These are phyloP conservation scores for Phoma herbarum DNA, from an alignment of 2,329 filamentous ascomycete species.

Conservation along the genomic window DNA sequence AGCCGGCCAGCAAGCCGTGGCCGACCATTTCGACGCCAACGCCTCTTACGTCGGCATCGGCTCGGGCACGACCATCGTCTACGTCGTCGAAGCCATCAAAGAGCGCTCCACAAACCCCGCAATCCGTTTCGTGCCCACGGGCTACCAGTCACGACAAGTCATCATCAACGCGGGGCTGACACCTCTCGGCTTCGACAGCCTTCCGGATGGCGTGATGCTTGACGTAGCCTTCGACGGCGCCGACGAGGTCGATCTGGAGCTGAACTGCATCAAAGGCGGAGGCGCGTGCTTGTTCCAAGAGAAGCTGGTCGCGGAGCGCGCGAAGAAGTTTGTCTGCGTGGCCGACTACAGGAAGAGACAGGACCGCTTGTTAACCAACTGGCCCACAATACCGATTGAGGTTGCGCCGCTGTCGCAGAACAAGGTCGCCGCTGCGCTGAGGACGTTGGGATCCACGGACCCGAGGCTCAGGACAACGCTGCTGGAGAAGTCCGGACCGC, in stretches of 20 bases:
- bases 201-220: conserved; percentile 71
- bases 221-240: conserved; percentile 97
- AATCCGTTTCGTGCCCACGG: conserved; percentile 92
- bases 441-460: conserved; percentile 73
- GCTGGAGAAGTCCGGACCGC: conserved; percentile 80
- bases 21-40: conserved; percentile 70
- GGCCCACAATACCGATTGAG: conserved; percentile 91
- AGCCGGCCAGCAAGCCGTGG: conserved; percentile 77
- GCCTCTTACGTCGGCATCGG: conserved; percentile 79
- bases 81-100: conserved; percentile 82
- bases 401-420: conserved; percentile 85
- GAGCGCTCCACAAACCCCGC: conserved; percentile 46
- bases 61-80: conserved; percentile 82
- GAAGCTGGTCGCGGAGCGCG: conserved; percentile 88
- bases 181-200: conserved; percentile 78
- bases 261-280: conserved; percentile 98
- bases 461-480: conserved; percentile 77
- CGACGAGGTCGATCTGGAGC: conserved; percentile 91
- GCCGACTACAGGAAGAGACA: conserved; percentile 93
- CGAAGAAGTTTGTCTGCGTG: conserved; percentile 86
- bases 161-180: conserved; percentile 81
- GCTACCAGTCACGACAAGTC: conserved; percentile 87
- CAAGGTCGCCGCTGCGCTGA: conserved; percentile 77
- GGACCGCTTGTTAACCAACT: conserved; percentile 74
- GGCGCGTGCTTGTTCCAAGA: conserved; percentile 98